Conservation (phyloP, 2,329 filamentous ascomycete genomes). For the Gremmenia infestans region DNA sequence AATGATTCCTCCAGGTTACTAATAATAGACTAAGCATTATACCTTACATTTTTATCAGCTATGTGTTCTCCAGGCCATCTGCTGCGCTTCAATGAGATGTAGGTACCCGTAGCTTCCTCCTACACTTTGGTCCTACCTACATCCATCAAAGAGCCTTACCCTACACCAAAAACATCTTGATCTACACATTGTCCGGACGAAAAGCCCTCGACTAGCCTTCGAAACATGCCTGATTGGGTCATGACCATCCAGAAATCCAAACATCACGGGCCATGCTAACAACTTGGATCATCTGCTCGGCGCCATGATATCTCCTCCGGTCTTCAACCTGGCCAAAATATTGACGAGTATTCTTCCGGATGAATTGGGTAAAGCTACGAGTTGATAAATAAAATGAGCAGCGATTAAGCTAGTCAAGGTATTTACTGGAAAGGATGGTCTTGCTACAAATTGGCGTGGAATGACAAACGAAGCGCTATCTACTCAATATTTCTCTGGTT, state of each 20-base stretch:
- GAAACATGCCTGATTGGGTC: constrained; percentile 54
- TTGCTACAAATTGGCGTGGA: constrained; percentile 57
- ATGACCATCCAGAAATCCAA: constrained; percentile 52
- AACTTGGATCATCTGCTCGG: constrained; percentile 55
- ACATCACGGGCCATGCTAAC: constrained; percentile 43
- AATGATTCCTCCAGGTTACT: no score
- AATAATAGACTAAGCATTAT: no score
- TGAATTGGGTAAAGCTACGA: constrained; percentile 50
- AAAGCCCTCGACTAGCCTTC: constrained; percentile 55
- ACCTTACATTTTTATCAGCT: no score
- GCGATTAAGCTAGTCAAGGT: constrained; percentile 61
- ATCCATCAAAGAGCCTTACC: neutral
- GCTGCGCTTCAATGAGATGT: neutral
- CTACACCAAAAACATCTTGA: constrained; percentile 18
- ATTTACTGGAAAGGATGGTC: constrained; percentile 57
- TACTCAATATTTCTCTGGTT: constrained; percentile 50
- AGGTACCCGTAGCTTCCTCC: neutral
- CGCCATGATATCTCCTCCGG: constrained; percentile 53
- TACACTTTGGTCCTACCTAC: neutral
- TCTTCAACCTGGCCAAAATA: constrained; percentile 48
- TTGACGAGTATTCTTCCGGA: constrained; percentile 45
- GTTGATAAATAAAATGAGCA: constrained; percentile 54
- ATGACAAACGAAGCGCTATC: constrained; percentile 49
- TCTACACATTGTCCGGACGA: constrained; percentile 40
- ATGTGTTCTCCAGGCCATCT: neutral